Evolutionary conservation across 345 rosid genomes (phyloP), one percentile per base, ranked within the genome.

Genomic region (Brassica rapa): DNA sequence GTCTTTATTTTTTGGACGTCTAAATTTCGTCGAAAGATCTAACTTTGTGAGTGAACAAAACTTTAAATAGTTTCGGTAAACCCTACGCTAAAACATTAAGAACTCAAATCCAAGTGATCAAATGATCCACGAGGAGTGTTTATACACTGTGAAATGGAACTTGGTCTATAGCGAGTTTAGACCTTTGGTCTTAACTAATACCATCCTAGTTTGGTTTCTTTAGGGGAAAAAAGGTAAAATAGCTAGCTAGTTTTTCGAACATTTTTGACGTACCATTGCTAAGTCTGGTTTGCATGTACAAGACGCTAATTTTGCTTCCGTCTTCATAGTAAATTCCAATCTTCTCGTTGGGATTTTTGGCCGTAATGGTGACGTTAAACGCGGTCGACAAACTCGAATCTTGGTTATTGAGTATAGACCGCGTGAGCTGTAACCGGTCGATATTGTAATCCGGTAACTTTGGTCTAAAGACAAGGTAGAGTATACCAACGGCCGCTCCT

Each of bases 301-400:
- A 89, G 25, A 85, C 96, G 25, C 85, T 83, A 29, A 94, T 86
- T 27, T 35, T 83, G 86, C 98, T 94, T n/a, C 97, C 96, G 0
- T 87, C 86, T 62, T 89, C 94, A 66, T 94, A 94, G 66, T 89
- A 90, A 25, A 94, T 89, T 1, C 98, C 97, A 2, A 92, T 88
- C 41, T 83, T 88, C 83, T 85, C 83, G 74, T 94, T 94, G 0
- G 98, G 96, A 64, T 94, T 94, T 3, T 60, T 76, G 0, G 97
- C 93, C 0, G 92, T 90, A 4, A 94, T 86, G 1, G 85, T 87
- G 5, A 90, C 90, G 32, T 88, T 84, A 49, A 92, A 90, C 39
- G 87, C 74, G 0, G 95, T 89, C 0, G 79, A 56, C 62, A 92
- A 81, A 83, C 87, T 89, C 37, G 89, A 79, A 35, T 89, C 68